These are phyloP conservation scores for Russula ochroleuca DNA, from an alignment of 768 basidiomycete genomes.

Conservation along the genomic window DNA sequence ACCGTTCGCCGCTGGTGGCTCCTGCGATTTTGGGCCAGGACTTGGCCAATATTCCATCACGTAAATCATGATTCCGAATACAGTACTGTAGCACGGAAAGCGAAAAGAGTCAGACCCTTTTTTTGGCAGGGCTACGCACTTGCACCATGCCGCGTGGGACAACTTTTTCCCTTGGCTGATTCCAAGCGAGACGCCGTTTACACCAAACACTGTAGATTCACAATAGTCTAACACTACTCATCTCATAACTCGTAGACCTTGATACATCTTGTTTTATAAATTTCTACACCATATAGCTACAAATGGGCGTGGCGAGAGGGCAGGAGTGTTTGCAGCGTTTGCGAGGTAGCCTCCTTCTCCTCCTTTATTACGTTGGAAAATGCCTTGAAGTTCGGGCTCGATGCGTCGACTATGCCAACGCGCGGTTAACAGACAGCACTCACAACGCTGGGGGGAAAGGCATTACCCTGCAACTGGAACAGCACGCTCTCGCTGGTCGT, in stretches of 20 bases:
- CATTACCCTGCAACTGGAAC: constrained; percentile 68
- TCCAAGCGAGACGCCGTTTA: too few species aligned
- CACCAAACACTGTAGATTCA: too few species aligned
- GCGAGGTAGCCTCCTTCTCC: constrained; percentile 59
- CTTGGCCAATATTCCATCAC: too few species aligned
- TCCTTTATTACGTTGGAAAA: constrained; percentile 74
- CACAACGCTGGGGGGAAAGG: constrained; percentile 18
- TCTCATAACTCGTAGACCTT: background rate
- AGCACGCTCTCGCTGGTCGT: constrained; percentile 78
- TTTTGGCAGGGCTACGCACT: too few species aligned
- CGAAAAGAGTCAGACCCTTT: too few species aligned
- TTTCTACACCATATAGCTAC: constrained; percentile 5
- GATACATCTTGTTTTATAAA: background rate
- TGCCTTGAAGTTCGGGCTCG: constrained; percentile 59
- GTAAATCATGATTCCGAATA: too few species aligned
- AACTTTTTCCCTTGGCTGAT: too few species aligned
- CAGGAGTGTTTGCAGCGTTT: constrained; percentile 36
- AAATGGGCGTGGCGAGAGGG: constrained; percentile 4
- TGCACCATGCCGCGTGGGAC: too few species aligned
- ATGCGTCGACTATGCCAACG: constrained; percentile 49
- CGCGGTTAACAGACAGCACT: constrained; percentile 20
- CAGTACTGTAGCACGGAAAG: too few species aligned
- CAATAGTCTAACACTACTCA: background rate
- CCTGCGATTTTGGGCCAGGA: too few species aligned
- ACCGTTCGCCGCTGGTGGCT: too few species aligned